Evolutionary conservation across 768 basidiomycete genomes (phyloP).

Genomic region (Agaricus sinodeliciosus): DNA sequence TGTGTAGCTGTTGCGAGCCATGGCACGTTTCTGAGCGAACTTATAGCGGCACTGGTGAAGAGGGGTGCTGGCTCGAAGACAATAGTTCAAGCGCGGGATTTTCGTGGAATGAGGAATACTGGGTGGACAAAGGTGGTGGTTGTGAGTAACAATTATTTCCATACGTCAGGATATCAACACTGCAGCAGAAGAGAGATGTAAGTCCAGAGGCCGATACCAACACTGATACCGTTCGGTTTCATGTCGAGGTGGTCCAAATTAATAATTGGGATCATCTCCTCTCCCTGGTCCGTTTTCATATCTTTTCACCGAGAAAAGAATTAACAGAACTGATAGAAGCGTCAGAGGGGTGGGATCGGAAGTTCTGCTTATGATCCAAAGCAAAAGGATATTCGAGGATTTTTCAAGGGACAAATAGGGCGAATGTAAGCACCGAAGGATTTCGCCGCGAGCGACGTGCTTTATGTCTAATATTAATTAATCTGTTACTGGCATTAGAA

Average conservation of each 20-base stretch:
- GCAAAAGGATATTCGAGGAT: constrained; percentile 69
- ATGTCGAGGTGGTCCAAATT: constrained; percentile 41
- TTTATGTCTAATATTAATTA: background rate
- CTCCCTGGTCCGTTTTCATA: constrained; percentile 41
- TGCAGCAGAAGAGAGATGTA: background rate
- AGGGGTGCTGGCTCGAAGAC: constrained; percentile 12
- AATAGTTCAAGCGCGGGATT: constrained; percentile 11
- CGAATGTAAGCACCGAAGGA: background rate
- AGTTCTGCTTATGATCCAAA: constrained; percentile 64
- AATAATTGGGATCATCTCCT: constrained; percentile 52
- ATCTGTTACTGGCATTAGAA: background rate
- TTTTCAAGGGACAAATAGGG: constrained; percentile 42
- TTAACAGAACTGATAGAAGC: constrained; percentile 20
- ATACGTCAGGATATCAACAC: constrained; percentile 7
- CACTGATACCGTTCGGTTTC: constrained; percentile 17
- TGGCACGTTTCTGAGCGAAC: constrained; percentile 60
- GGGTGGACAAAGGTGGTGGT: constrained; percentile 54
- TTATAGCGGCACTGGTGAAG: constrained; percentile 45
- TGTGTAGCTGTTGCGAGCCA: constrained; percentile 68
- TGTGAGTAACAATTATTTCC: constrained; percentile 21
- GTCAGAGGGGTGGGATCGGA: constrained; percentile 76
- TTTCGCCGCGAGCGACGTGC: background rate
- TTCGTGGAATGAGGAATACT: constrained; percentile 57
- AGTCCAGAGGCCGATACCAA: background rate
- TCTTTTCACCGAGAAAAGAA: background rate